Base-by-base conservation (phyloP, 192 early-diverging fungal genomes). In the Backusella parvicylindrica region DNA sequence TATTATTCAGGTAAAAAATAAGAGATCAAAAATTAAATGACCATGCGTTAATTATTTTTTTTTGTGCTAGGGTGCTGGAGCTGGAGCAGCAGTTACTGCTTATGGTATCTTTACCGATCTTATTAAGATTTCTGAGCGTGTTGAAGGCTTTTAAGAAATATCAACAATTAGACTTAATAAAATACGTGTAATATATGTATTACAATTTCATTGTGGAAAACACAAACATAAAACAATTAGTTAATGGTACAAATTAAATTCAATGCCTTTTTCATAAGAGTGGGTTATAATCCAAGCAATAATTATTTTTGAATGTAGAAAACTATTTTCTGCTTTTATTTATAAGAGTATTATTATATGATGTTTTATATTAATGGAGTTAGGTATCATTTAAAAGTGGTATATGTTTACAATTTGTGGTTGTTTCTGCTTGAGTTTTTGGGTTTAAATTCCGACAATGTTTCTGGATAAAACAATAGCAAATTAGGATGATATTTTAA, bases 91-190 rank as follows among this genome's bases (percentile, higher is more conserved):
- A 23, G 98, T 99, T 68, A 99, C 98, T 40, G 96, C 98, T 5
- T 98, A 96, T 88, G 98, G 98, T 36, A 96, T 99, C 79, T 97
- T 95, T 80, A 90, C 92, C 18, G 97, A 99, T 82, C 74, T 98
- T 32, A 84, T 99, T 70, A 97, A 95, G 88, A 92, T 97, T 60
- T 85, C 85, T 37, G 93, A 92, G 75, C 90, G 91, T 38, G 81
- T 79, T 13, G 76, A 78, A 77, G 71, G 71, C 2, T 72, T 37
- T 56, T 72, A 72, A 72, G 23, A 71, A 50, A 18, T 0, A 50
- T 9, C 16, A 37, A 30, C 13, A 43, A 50, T 30, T 32, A 66
- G 33, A 33, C 18, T 32, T 11, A 66, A 66, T 33, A 66, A 66
- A 66, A 31, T n/a, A 33, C 4, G 26, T n/a, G n/a, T 15, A 66